phyloP scores from a whole-genome alignment of 805 yeast genomes.

The Komagataella kurtzmanii region DNA sequence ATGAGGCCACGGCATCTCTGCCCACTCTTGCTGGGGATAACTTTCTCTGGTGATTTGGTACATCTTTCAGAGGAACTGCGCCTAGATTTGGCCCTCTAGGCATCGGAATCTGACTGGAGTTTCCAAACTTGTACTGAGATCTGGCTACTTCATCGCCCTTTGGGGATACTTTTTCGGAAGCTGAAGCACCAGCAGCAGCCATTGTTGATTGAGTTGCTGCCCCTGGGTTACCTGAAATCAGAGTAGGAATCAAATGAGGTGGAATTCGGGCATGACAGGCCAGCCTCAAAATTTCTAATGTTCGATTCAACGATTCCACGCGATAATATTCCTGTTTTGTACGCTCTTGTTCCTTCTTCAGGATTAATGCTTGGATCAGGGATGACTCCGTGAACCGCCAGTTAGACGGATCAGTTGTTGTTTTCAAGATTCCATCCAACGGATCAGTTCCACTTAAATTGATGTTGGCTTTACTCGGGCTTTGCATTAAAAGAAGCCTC shows the following conservation, averaged over 20 bases:
- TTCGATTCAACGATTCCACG: slow-evolving; percentile 45
- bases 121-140: slow-evolving; percentile 4
- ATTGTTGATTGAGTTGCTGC: slow-evolving; percentile 3
- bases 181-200: neutral
- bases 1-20: slow-evolving; percentile 52
- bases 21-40: slow-evolving; percentile 62
- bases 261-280: slow-evolving; percentile 31
- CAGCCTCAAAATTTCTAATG: slow-evolving; percentile 46
- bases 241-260: slow-evolving; percentile 6
- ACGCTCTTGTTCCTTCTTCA: slow-evolving; percentile 57
- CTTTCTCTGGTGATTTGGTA: slow-evolving; percentile 15
- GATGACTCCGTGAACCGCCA: slow-evolving; percentile 50
- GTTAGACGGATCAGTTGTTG: slow-evolving; percentile 13
- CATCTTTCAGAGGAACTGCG: slow-evolving; percentile 5
- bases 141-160: neutral
- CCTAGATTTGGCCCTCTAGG: slow-evolving; percentile 11
- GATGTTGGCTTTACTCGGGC: neutral
- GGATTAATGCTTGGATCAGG: slow-evolving; percentile 40
- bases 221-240: neutral
- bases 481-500: neutral
- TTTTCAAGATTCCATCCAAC: neutral
- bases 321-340: slow-evolving; percentile 72
- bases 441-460: neutral
- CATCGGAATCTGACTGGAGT: slow-evolving; percentile 16
- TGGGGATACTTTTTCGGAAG: neutral